Base-by-base conservation (phyloP, 805 yeast species). In the Nakazawaea ishiwadae region DNA sequence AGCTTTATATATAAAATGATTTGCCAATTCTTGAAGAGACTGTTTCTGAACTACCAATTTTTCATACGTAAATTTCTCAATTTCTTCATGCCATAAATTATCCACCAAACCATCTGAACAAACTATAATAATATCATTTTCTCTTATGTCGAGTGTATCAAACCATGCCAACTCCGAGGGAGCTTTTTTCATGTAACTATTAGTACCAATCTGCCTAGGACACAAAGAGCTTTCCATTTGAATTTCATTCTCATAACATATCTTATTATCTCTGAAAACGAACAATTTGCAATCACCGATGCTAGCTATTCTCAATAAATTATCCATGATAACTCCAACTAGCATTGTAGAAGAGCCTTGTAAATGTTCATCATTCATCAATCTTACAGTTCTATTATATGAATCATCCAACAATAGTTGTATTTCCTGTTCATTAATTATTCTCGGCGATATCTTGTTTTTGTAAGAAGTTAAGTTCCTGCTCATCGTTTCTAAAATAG, bases 31-130 rank as follows among this genome's bases (percentile, higher is more conserved):
- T 39, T 67, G 68, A 33, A 73, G 48, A 34, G 56, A 60, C 21
- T 59, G 53, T 5, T 20, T 28, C 4, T 30, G 8, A 14, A 12
- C 4, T 5, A 16, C 11, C 19, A 40, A 30, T 4, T 20, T 4
- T 12, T 40, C 39, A 30, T 40, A 35, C 11, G 35, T 35, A 21
- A 28, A 40, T 35, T 46, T 35, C 7, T 54, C 59, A 6, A 75
- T 65, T 52, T 75, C 80, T 56, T 68, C 66, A 18, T 66, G 68
- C 50, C 69, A 75, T 31, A 75, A 54, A 48, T 75, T 75, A 51
- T 75, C 81, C 1, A 75, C 65, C 8, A 75, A 65, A 1, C 81
- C 81, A 51, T 75, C 81, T 1, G 78, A 70, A 45, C 78, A 72
- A 44, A 73, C 47, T 15, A 74, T 52, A 1, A 75, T 51, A 9